Evolutionary conservation across 306 rosid species (phyloP), one percentile per base, ranked within the genome.

Genomic region (Prunus kanzakura): DNA sequence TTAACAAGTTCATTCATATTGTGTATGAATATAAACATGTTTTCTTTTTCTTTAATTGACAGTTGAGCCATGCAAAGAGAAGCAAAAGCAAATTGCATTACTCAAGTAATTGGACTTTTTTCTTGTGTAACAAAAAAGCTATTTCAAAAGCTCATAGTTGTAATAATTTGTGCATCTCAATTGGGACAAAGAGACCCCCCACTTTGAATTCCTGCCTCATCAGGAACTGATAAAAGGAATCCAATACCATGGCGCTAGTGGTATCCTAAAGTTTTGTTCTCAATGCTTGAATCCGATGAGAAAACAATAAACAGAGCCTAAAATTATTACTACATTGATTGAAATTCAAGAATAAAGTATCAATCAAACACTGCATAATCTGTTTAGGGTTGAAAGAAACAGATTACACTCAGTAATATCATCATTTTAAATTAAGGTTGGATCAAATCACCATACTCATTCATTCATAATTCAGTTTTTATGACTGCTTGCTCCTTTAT

Each of bases 141-240:
- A 6, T n/a, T 55, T 18, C 2, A n/a, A 82, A 35, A 22, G 73
- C 27, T 60, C 63, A 51, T 49, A 23, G 22, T 60, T 72, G 60
- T 50, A 67, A 35, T 35, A 52, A 50, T 47, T 54, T 69, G 25
- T 63, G 25, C 32, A 69, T 80, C 19, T 68, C 61, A 65, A 7
- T 29, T 38, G 63, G 43, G 82, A 75, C 71, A 76, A 73, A 63
- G 69, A 79, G 43, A 51, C 20, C 82, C 76, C 84, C 84, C 74
- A 63, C 77, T 67, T 62, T 50, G 85, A 81, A 81, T 66, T 58
- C 19, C 75, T 73, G 78, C 29, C 67, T 55, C 58, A 41, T n/a
- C 30, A 68, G 45, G 46, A 76, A 60, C n/a, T 74, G 25, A 49
- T 27, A 32, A 58, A 77, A 67, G 66, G 82, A 86, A 84, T 84